phyloP scores from a whole-genome alignment of 75 land plant genomes.

The Azolla pinnata region DNA sequence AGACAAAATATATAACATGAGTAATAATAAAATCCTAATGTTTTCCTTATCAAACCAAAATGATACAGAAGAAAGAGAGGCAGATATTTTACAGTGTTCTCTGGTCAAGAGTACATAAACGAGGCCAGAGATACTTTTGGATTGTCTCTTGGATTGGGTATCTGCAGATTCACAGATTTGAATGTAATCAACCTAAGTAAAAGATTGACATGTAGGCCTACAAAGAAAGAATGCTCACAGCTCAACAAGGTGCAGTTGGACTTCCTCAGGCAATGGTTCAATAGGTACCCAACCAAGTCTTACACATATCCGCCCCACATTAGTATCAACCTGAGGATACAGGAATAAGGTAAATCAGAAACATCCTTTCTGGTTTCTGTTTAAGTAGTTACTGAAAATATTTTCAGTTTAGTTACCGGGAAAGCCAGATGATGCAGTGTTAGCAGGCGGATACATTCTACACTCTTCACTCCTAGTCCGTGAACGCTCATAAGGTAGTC shows the following conservation, averaged over 20 bases:
- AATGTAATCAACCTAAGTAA: background rate
- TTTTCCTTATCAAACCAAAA: background rate
- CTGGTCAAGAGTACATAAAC: constrained; percentile 90
- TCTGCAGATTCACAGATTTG: constrained; percentile 22
- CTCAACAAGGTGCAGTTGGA: constrained; percentile 59
- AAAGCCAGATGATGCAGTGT: constrained; percentile 79
- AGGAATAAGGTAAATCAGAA: background rate
- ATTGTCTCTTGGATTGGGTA: constrained; percentile 75
- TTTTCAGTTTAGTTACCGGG: constrained; percentile 34
- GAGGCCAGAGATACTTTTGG: constrained; percentile 90
- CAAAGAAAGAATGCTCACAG: constrained; percentile 48
- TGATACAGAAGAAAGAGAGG: background rate
- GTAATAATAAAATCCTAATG: background rate
- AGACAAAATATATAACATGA: background rate
- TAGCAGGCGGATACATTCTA: constrained; percentile 76
- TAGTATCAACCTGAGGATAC: constrained; percentile 63
- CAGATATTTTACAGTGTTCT: constrained; percentile 49
- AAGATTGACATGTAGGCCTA: too few species aligned
- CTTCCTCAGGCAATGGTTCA: constrained; percentile 51
- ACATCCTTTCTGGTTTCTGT: background rate
- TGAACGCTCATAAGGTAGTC: constrained; percentile 63
- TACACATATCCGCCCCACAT: constrained; percentile 76
- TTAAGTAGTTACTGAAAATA: background rate
- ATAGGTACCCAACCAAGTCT: constrained; percentile 96
- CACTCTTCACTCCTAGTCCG: constrained; percentile 80